phyloP scores from a whole-genome alignment of 805 yeast genomes.

The Wickerhamomyces strasburgensis region DNA sequence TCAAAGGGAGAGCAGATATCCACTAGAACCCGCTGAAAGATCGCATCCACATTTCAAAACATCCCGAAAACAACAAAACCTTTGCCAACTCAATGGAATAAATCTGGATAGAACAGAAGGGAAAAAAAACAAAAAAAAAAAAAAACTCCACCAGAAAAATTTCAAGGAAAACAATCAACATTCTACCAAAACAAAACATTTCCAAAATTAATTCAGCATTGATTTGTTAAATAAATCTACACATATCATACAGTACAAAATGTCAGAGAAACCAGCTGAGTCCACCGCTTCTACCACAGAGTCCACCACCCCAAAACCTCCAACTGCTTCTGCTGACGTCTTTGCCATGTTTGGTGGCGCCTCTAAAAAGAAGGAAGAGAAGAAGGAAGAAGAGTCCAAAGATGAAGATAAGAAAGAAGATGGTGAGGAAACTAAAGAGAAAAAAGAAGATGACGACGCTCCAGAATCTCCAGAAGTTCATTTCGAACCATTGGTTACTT shows the following conservation, averaged over 20 bases:
- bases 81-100: too few species aligned
- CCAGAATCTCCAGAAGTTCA: constrained; percentile 57
- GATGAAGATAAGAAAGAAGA: constrained; percentile 29
- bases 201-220: neutral
- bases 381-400: constrained; percentile 35
- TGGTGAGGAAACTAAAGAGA: constrained; percentile 29
- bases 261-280: constrained; percentile 25
- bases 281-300: constrained; percentile 8
- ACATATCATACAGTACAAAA: constrained; percentile 1
- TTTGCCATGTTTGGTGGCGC: constrained; percentile 96
- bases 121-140: too few species aligned
- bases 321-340: constrained; percentile 72
- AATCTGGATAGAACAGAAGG: too few species aligned
- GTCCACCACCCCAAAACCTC: constrained; percentile 45
- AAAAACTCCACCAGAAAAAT: too few species aligned
- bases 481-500: constrained; percentile 92
- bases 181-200: too few species aligned
- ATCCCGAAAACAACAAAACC: too few species aligned
- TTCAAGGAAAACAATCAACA: too few species aligned
- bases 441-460: constrained; percentile 31
- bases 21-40: too few species aligned
- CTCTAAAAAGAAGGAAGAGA: constrained; percentile 47
- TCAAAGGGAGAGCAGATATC: too few species aligned
- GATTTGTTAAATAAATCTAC: neutral
- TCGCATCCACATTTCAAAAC: too few species aligned